phyloP scores from a whole-genome alignment of 129 eudicot species.

The Dittrichia graveolens region DNA sequence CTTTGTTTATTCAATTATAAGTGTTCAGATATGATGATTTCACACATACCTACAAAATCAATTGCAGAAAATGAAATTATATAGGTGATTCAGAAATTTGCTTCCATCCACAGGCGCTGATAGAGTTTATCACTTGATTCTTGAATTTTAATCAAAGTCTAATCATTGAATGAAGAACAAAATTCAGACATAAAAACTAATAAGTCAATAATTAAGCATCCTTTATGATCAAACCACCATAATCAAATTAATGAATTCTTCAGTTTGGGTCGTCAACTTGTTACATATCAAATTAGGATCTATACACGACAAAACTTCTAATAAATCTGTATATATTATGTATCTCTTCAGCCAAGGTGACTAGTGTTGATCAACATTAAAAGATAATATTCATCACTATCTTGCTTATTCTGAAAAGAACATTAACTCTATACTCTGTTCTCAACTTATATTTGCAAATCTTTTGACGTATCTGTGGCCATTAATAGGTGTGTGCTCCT shows the following conservation, averaged over 20 bases:
- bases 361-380: too few species aligned
- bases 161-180: not conserved
- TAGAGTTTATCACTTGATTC: too few species aligned
- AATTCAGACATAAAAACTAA: not conserved
- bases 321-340: too few species aligned
- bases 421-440: not conserved
- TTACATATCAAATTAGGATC: conserved; percentile 3
- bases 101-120: too few species aligned
- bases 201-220: not conserved
- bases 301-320: not conserved
- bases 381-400: not conserved
- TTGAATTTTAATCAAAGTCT: too few species aligned
- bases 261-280: not conserved
- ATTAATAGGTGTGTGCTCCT: conserved; percentile 76
- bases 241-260: not conserved
- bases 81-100: too few species aligned
- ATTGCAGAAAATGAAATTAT: not conserved
- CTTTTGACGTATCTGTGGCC: conserved; percentile 9
- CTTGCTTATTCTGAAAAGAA: not conserved
- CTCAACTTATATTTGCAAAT: not conserved
- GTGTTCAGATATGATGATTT: not conserved
- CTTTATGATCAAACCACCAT: not conserved
- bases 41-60: not conserved
- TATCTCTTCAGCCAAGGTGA: too few species aligned
- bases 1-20: not conserved